Conservation (phyloP, 257 asterid genomes). For the Penstemon eatonii region DNA sequence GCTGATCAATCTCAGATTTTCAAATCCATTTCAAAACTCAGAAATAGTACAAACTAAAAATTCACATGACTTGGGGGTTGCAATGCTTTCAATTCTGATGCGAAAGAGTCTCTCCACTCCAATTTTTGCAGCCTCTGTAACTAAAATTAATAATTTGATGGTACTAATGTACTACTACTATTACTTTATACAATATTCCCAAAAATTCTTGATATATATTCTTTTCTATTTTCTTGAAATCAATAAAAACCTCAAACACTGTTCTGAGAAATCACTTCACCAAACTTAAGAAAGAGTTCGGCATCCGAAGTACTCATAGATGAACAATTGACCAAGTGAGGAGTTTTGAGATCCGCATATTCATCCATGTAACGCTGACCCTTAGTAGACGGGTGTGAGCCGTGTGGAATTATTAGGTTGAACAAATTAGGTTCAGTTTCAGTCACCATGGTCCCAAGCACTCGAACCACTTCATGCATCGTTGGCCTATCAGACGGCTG, state of each 20-base stretch:
- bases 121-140: conserved; percentile 7
- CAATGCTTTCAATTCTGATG: conserved; percentile 21
- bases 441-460: conserved; percentile 56
- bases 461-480: conserved; percentile 89
- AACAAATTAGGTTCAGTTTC: conserved; percentile 34
- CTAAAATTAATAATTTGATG: conserved; percentile 18
- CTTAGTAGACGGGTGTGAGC: conserved; percentile 44
- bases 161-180: background rate
- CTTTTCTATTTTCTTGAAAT: background rate
- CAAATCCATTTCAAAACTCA: conserved; percentile 1
- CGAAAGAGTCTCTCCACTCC: conserved; percentile 15
- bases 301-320: conserved; percentile 51
- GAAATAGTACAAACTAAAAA: background rate
- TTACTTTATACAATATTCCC: background rate
- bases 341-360: conserved; percentile 81
- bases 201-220: background rate
- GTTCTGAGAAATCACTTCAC: conserved; percentile 27
- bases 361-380: conserved; percentile 76
- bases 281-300: conserved; percentile 22
- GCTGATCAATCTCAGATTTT: conserved; percentile 8
- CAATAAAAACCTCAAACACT: conserved; percentile 16
- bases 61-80: conserved; percentile 7
- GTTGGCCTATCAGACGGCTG: conserved; percentile 86
- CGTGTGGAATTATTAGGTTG: conserved; percentile 3
- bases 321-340: conserved; percentile 81